Evolutionary conservation across 441 rosid genomes (phyloP), one percentile per base, ranked within the genome.

Genomic region (Populus hybrid): DNA sequence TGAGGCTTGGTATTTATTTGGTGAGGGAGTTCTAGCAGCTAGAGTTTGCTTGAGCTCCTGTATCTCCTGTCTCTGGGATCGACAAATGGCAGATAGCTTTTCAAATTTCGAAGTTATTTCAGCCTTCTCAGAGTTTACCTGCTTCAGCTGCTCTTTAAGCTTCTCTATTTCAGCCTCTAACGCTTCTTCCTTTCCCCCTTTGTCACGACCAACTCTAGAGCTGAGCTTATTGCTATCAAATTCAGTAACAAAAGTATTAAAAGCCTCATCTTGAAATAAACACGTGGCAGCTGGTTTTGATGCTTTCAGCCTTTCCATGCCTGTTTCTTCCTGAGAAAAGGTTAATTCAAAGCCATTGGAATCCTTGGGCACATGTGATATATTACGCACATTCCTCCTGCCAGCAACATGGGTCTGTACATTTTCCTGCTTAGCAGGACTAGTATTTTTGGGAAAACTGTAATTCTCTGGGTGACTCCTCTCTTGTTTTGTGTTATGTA

Each of bases 11-110:
- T 75, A 87, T 88, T 83, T 89, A 72, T 73, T 83, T 12, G 93
- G 90, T 50, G 97, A 90, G 67, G 93, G 86, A 40, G 91, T 82
- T 80, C 86, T 87, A 59, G 91, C 79, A 56, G 89, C 91, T 73
- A 90, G 84, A 72, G 88, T 88, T 85, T 92, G 97, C 90, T 91
- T 95, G 73, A 95, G 97, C 82, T 94, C 99, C 84, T 91, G 97
- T 77, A 95, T 89, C 83, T 94, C 99, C 83, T 90, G 95, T 80
- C 97, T 89, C 86, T 95, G 99, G 16, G 94, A 94, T 81, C 93
- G 92, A 80, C 99, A 95, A 71, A 95, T 92, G 78, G 98, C 92
- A 82, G 98, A 89, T 63, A 95, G 92, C 90, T 91, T 92, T 75
- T 94, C 99, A 84, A 87, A 91, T 82, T 91, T 95, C 24, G 89